Evolutionary conservation across 2,329 filamentous ascomycete species (phyloP), one percentile per base, ranked within the genome.

Genomic region (Didymella segeticola): DNA sequence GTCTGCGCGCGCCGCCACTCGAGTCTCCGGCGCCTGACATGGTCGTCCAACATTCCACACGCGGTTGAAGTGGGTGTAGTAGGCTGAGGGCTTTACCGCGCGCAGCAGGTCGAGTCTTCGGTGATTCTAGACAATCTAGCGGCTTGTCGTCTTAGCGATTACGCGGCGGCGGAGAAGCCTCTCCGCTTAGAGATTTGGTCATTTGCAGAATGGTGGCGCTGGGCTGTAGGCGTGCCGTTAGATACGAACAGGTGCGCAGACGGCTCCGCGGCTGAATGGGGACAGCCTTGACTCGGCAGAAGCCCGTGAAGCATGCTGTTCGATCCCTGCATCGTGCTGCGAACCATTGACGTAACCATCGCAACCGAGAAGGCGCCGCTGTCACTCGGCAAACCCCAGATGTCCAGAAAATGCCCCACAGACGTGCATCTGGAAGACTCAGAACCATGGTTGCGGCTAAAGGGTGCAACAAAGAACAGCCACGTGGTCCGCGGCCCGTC

Each of bases 21-120:
- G 64, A 63, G 39, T 68, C 65, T 59, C 65, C 71, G 47, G 58
- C 62, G 43, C 50, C 61, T 29, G 68, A 58, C 71, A 74, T 73
- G 36, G 45, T 60, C 39, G 54, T 36, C 39, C 53, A 50, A 49
- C 68, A 72, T 72, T 46, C 57, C 63, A 53, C 47, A 37, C 26
- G 58, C 50, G 23, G 47, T 36, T 36, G 36, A 43, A 48, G 45
- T 34, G 38, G 39, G 34, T 38, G 48, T 25, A 43, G 33, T 27
- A 30, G n/a, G 27, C 30, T 37, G 49, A 27, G 39, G 22, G 39
- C 46, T 23, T 41, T 11, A 22, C 50, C 29, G 41, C 39, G 51
- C 51, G 51, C 33, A 29, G 23, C 33, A 45, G 22, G 26, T 49
- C 52, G 43, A 56, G 57, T 38, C 51, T 46, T 45, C 19, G 42